Conservation (phyloP, 2,329 filamentous ascomycete genomes). For the Hortaea werneckii region DNA sequence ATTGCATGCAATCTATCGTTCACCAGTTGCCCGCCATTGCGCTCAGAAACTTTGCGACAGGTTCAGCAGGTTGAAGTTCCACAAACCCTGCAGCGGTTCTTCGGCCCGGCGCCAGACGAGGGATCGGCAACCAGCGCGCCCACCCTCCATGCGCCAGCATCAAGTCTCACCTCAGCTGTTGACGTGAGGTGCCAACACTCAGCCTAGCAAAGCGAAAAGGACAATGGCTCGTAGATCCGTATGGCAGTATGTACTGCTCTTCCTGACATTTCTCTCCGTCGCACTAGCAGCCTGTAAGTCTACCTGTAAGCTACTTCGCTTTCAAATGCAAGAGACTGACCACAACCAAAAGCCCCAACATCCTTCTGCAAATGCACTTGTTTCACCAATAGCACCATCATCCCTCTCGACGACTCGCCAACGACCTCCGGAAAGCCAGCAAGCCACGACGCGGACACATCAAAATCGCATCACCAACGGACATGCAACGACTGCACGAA, state of each 20-base stretch:
- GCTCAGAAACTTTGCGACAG: too few species aligned
- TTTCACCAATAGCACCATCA: constrained; percentile 57
- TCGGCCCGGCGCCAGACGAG: too few species aligned
- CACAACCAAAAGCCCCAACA: constrained; percentile 35
- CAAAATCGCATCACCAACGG: constrained; percentile 5
- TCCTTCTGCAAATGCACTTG: constrained; percentile 67
- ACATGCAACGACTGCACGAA: constrained; percentile 59
- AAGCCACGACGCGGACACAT: constrained; percentile 7
- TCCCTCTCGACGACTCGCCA: constrained; percentile 45
- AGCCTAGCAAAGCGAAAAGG: too few species aligned
- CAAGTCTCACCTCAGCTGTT: too few species aligned
- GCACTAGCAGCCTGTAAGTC: constrained; percentile 36
- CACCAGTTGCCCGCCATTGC: too few species aligned
- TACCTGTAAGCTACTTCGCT: neutral
- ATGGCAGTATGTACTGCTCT: constrained; percentile 18
- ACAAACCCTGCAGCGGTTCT: neutral
- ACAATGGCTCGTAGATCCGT: neutral
- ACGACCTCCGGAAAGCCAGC: constrained; percentile 11
- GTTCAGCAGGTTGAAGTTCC: neutral
- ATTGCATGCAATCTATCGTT: too few species aligned
- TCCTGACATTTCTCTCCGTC: constrained; percentile 26
- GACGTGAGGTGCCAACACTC: too few species aligned
- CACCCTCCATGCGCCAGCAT: too few species aligned
- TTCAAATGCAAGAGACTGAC: neutral
- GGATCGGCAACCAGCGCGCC: too few species aligned